These are phyloP conservation scores for Nidularia pulvinata DNA, from an alignment of 768 basidiomycete genomes.

Conservation along the genomic window DNA sequence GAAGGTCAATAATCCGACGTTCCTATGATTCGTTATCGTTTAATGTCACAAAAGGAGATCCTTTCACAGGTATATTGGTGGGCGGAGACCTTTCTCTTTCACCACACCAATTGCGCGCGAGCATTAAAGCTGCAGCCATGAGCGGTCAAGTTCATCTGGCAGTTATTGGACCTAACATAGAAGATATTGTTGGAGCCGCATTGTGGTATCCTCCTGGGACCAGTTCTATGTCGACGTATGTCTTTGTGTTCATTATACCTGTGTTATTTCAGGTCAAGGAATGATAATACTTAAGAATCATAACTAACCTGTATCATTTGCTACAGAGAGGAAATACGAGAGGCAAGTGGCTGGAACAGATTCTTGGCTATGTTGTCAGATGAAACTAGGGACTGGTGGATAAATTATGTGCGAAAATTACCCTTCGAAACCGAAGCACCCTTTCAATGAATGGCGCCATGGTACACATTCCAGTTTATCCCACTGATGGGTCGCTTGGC, in stretches of 20 bases:
- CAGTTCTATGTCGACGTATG: slow-evolving; percentile 17
- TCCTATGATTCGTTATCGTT: neutral
- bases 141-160: slow-evolving; percentile 24
- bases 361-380: neutral
- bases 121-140: slow-evolving; percentile 15
- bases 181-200: slow-evolving; percentile 25
- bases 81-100: slow-evolving; percentile 15
- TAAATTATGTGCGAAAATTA: neutral
- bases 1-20: neutral
- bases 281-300: neutral
- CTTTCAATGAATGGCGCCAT: neutral
- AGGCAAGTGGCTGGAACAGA: neutral
- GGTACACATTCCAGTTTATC: neutral
- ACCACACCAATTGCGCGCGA: slow-evolving; percentile 9
- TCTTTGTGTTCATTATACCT: neutral
- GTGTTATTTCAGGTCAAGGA: neutral
- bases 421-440: neutral
- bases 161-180: slow-evolving; percentile 10
- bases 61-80: slow-evolving; percentile 9
- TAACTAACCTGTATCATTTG: neutral
- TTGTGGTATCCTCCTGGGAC: slow-evolving; percentile 27
- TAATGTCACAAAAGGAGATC: neutral
- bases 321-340: neutral
- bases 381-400: neutral
- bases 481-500: neutral